Conservation (phyloP, 805 yeast species). For the Yarrowia yakushimensis region DNA sequence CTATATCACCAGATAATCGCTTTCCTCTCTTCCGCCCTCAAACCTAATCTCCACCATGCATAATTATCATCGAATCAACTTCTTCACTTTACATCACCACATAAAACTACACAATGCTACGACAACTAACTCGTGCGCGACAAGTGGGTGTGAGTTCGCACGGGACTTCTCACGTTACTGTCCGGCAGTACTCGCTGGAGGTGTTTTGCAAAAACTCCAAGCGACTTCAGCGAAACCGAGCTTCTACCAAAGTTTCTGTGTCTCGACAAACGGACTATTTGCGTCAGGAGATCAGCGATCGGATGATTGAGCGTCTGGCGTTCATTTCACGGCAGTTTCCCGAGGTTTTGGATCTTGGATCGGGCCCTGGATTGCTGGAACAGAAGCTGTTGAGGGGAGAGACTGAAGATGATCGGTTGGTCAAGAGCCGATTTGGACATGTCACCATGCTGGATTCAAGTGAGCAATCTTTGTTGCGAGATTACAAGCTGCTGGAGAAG, state of each 20-base stretch:
- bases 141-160: too few species aligned
- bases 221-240: slow-evolving; percentile 54
- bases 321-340: slow-evolving; percentile 64
- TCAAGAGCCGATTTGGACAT: slow-evolving; percentile 50
- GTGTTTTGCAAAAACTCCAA: slow-evolving; percentile 67
- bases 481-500: slow-evolving; percentile 32
- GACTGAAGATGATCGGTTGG: slow-evolving; percentile 50
- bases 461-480: slow-evolving; percentile 50
- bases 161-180: not conserved
- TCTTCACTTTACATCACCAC: not conserved
- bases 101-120: not conserved
- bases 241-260: slow-evolving; percentile 46
- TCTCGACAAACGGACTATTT: slow-evolving; percentile 65
- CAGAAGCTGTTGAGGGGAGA: slow-evolving; percentile 42
- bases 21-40: too few species aligned
- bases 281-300: slow-evolving; percentile 66
- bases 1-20: too few species aligned
- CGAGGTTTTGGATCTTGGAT: slow-evolving; percentile 66
- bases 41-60: not conserved
- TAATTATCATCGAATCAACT: not conserved
- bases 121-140: not conserved
- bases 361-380: slow-evolving; percentile 64
- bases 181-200: slow-evolving; percentile 30
- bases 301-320: slow-evolving; percentile 71
- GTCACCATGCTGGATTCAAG: slow-evolving; percentile 69